Evolutionary conservation across 225 moss, liverwort and hornwort species (phyloP).

Genomic region (Physcomitrellopsis africana): DNA sequence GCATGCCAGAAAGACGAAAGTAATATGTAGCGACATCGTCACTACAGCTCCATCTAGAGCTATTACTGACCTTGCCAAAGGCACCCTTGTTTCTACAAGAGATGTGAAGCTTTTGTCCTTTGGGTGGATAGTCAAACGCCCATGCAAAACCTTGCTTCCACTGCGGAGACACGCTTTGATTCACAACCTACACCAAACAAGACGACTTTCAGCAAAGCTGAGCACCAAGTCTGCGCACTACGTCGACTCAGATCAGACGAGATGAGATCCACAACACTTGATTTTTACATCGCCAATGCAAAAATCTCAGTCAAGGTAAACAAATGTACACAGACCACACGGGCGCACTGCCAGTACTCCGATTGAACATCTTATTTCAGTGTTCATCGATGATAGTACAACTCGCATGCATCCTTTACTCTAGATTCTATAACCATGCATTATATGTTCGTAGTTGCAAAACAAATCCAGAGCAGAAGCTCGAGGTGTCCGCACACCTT

Average conservation of each 20-base stretch:
- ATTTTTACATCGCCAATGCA: background rate
- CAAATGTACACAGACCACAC: background rate
- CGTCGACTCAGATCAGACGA: too few species aligned
- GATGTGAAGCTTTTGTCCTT: conserved; percentile 95
- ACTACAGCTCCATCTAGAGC: background rate
- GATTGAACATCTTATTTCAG: too few species aligned
- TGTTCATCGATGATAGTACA: too few species aligned
- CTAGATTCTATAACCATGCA: background rate
- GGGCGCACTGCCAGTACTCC: too few species aligned
- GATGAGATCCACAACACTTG: background rate
- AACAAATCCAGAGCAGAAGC: background rate
- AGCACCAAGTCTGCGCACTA: background rate
- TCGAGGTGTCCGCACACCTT: conserved; percentile 55
- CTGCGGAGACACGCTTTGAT: conserved; percentile 85
- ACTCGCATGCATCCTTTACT: background rate
- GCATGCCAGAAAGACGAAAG: background rate
- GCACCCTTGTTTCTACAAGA: conserved; percentile 98
- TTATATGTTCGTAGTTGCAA: background rate
- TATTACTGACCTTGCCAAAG: conserved; percentile 86
- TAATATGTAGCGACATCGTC: background rate
- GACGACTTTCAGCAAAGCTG: background rate
- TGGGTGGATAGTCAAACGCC: conserved; percentile 97
- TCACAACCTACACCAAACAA: conserved; percentile 73
- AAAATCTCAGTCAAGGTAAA: background rate
- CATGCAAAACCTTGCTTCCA: conserved; percentile 99